Conservation (phyloP, 805 yeast genomes). For the Myxozyma udenii region DNA sequence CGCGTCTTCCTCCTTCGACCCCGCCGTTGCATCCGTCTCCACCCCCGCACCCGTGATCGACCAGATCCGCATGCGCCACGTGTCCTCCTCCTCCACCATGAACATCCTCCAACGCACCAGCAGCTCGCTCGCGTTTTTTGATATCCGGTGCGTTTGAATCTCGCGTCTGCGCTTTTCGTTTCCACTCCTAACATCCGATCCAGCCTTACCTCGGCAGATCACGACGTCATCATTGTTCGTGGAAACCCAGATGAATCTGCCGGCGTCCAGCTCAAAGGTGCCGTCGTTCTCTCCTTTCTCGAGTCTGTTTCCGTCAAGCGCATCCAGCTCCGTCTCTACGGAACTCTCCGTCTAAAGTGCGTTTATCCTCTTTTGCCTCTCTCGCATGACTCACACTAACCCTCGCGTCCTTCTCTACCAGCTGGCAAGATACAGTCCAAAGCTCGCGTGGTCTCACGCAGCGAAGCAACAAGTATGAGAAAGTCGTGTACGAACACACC, state of each 20-base stretch:
- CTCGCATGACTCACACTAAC: slow-evolving; percentile 32
- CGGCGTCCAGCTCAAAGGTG: slow-evolving; percentile 71
- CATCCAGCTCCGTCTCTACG: slow-evolving; percentile 61
- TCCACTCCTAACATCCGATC: neutral
- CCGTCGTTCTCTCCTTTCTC: slow-evolving; percentile 66
- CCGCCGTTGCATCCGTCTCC: no score
- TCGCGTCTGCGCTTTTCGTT: neutral
- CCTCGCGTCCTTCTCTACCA: no score
- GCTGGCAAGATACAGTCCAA: slow-evolving; percentile 31
- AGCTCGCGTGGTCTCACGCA: slow-evolving; percentile 30
- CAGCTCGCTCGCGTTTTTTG: slow-evolving; percentile 44
- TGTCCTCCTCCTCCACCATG: slow-evolving; percentile 21
- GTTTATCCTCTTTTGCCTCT: slow-evolving; percentile 42
- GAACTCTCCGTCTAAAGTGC: slow-evolving; percentile 57
- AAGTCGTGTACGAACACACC: slow-evolving; percentile 65
- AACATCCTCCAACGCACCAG: slow-evolving; percentile 34
- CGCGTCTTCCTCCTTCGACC: neutral
- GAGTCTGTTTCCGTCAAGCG: slow-evolving; percentile 72
- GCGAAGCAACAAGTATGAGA: slow-evolving; percentile 46
- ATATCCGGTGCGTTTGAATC: slow-evolving; percentile 38
- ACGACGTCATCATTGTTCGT: slow-evolving; percentile 74
- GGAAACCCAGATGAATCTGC: slow-evolving; percentile 78
- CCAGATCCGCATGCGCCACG: no score
- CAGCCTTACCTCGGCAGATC: slow-evolving; percentile 63
- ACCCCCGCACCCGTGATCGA: no score